Evolutionary conservation across 164 flowering plant species (phyloP).

Genomic region (Nelumbo lutea): DNA sequence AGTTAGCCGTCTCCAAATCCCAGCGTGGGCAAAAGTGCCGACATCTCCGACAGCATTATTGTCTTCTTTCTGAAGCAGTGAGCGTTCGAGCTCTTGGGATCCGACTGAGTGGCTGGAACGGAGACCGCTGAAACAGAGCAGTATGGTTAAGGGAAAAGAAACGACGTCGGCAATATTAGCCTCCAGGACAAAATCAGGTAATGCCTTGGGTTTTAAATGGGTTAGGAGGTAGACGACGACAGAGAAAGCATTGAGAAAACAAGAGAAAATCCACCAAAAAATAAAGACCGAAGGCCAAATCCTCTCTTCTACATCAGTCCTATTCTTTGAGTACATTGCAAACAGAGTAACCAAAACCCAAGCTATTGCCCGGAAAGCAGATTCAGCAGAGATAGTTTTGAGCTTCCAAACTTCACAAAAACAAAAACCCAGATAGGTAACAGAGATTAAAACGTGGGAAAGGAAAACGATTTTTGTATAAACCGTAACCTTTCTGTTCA

Average conservation of each 20-base stretch:
- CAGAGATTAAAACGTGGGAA: conserved; percentile 29
- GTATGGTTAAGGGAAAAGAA: conserved; percentile 37
- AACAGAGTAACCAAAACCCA: conserved; percentile 42
- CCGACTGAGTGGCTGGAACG: conserved; percentile 4
- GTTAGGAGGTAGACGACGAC: conserved; percentile 22
- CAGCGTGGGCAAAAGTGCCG: conserved; percentile 35
- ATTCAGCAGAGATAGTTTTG: conserved; percentile 13
- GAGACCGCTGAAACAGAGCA: conserved; percentile 41
- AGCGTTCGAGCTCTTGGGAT: conserved; percentile 23
- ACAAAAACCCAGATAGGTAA: conserved; percentile 36
- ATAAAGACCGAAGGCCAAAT: conserved; percentile 53
- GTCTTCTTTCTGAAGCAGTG: conserved; percentile 34
- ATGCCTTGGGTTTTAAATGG: conserved; percentile 14
- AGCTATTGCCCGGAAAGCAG: conserved; percentile 23
- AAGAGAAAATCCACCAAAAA: conserved; percentile 53
- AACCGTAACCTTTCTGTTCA: conserved; percentile 5
- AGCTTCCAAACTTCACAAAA: conserved; percentile 29
- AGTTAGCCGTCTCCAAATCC: conserved; percentile 58
- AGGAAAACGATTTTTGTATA: conserved; percentile 19
- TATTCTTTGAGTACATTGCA: conserved; percentile 27
- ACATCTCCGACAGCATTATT: neutral
- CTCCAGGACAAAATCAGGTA: conserved; percentile 24
- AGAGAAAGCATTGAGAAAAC: conserved; percentile 21
- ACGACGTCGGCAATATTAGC: conserved; percentile 33
- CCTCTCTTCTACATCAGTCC: conserved; percentile 13